A percentile compares a stretch with the other conserved stretches of the same genome.
phyloP scores from a whole-genome alignment of 805 yeast genomes.

The Phaffomyces thermotolerans region DNA sequence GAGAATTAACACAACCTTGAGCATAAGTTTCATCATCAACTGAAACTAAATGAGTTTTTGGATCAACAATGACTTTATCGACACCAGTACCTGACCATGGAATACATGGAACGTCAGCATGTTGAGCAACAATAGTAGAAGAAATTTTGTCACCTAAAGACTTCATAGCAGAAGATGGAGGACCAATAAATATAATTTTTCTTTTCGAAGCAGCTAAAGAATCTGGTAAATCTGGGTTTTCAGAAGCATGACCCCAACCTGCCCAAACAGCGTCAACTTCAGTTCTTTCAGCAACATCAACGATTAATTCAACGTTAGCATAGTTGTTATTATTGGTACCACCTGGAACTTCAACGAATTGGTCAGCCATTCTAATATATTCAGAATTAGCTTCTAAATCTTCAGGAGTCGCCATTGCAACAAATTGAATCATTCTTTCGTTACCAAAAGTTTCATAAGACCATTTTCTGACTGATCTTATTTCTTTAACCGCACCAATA shows the following conservation, averaged over 20 bases:
- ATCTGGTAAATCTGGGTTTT: constrained; percentile 92
- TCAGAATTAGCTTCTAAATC: constrained; percentile 96
- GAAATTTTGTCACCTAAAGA: constrained; percentile 98
- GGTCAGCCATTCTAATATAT: constrained; percentile 98
- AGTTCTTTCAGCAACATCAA: constrained; percentile 94
- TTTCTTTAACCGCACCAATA: constrained; percentile 98
- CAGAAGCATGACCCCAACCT: constrained; percentile 99
- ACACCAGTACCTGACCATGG: constrained; percentile 99
- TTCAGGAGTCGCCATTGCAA: constrained; percentile 99
- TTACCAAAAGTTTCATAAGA: constrained; percentile 98
- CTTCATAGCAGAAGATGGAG: constrained; percentile 99
- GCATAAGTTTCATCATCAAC: constrained; percentile 79
- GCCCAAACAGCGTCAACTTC: constrained; percentile 99
- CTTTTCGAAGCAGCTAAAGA: constrained; percentile 88
- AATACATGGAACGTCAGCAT: constrained; percentile 95
- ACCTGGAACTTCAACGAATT: constrained; percentile 96
- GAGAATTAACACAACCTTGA: constrained; percentile 78
- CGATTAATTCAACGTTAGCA: constrained; percentile 96
- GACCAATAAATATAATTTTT: constrained; percentile 91
- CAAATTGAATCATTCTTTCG: constrained; percentile 87
- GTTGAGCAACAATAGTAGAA: constrained; percentile 98
- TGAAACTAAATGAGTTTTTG: constrained; percentile 69
- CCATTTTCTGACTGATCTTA: constrained; percentile 97
- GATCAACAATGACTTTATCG: constrained; percentile 66
- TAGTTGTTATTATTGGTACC: constrained; percentile 98